A percentile compares a stretch with the other conserved stretches of the same genome.
Evolutionary conservation across 345 rosid species (phyloP).

Genomic region (Eucalyptus sp.): DNA sequence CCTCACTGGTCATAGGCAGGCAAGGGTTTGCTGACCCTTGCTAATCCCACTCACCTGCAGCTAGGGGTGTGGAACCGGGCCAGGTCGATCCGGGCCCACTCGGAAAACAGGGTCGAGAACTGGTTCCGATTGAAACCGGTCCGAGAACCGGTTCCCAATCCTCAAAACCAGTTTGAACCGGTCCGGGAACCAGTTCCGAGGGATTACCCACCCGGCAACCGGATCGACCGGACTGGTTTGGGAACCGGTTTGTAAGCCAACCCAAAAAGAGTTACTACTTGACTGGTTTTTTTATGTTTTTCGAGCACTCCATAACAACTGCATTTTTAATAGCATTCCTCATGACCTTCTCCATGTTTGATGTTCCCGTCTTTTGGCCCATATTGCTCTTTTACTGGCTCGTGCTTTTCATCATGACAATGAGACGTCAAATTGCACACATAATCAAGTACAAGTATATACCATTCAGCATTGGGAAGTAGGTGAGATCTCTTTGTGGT

Average conservation of each 20-base stretch:
- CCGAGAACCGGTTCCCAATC: no score
- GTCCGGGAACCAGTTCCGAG: no score
- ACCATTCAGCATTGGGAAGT: constrained; percentile 64
- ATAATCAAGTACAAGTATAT: constrained; percentile 83
- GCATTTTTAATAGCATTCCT: constrained; percentile 65
- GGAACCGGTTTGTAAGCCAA: no score
- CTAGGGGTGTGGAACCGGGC: no score
- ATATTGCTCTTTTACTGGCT: constrained; percentile 73
- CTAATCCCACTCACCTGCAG: no score
- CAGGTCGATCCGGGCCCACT: no score
- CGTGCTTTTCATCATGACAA: constrained; percentile 61
- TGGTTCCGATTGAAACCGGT: no score
- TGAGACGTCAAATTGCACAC: constrained; percentile 74
- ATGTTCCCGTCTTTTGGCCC: constrained; percentile 88
- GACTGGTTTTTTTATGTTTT: constrained; percentile 1
- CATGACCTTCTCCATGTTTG: constrained; percentile 73
- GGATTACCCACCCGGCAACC: no score
- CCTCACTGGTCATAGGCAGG: neutral
- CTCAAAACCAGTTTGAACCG: no score
- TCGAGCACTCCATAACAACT: constrained; percentile 70
- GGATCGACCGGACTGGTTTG: no score
- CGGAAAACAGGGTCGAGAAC: no score
- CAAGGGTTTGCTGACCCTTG: no score
- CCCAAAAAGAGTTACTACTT: neutral
- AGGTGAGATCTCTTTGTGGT: constrained; percentile 21